Evolutionary conservation across 345 rosid species (phyloP), one percentile per base, ranked within the genome.

Genomic region (Nasturtium officinale): DNA sequence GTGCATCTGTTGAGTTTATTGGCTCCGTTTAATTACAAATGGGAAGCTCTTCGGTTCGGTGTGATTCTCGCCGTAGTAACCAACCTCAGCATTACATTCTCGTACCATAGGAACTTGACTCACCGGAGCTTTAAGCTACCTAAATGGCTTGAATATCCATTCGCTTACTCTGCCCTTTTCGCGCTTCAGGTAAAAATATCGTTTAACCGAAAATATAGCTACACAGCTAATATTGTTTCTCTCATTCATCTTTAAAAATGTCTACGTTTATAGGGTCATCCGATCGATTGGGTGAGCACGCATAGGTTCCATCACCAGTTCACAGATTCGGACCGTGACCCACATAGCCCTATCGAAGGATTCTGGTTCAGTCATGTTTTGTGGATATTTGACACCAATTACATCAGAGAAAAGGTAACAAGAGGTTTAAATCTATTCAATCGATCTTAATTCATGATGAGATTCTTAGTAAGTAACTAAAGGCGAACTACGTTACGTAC

Each of bases 261-360:
- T n/a, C 7, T 61, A 6, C 28, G 55, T 13, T 32, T 26, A 12
- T 37, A 77, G 81, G 81, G 81, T 32, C 69, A 77, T 53, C 81
- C 81, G 12, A 72, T 77, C 28, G 77, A 77, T 32, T 77, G 81
- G 81, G 81, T 77, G 51, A 77, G 81, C 17, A 77, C 73, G 9
- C 81, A 77, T 66, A 71, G 81, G 29, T 77, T 71, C 59, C 81
- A 77, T 43, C 81, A 77, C 45, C 77, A 77, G 61, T 77, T 77
- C 45, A 67, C 73, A 6, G 81, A 77, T 59, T 11, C 77, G 1
- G 73, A 72, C 45, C 77, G 81, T 43, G 81, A 77, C 30, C 81
- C 77, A 25, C 81, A 77, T 72, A 77, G 81, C 18, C 81, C 81
- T 65, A 60, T 42, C 0, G 81, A 77, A 72, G 81, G 81, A 33